phyloP scores from a whole-genome alignment of 345 rosid species.

The Gossypium stocksii region DNA sequence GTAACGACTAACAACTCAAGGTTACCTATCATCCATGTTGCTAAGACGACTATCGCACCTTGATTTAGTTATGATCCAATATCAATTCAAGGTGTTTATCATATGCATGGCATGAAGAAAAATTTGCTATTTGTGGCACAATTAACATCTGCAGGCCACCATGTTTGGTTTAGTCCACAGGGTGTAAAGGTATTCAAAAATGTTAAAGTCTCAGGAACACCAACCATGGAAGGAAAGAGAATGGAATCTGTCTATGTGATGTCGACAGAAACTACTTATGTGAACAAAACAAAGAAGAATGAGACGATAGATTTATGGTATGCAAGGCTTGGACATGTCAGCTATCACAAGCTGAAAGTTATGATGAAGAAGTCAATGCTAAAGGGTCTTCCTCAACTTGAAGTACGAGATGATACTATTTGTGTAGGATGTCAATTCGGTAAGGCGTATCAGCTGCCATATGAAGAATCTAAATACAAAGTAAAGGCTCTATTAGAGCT shows the following conservation, averaged over 20 bases:
- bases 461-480: neutral
- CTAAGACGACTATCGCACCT: neutral
- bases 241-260: too few species aligned
- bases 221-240: neutral
- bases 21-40: neutral
- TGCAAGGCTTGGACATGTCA: neutral
- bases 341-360: too few species aligned
- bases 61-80: neutral
- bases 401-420: too few species aligned
- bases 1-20: too few species aligned
- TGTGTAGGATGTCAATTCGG: neutral
- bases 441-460: neutral
- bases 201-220: too few species aligned
- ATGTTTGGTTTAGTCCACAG: neutral
- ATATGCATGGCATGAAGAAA: neutral
- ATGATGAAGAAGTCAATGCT: too few species aligned
- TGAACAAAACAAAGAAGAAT: neutral
- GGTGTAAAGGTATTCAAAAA: neutral
- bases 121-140: neutral
- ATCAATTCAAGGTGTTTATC: neutral
- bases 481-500: neutral
- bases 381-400: too few species aligned
- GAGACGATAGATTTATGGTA: neutral
- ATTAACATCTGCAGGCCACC: neutral
- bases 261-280: too few species aligned